Percentiles rank a stretch among this genome's conserved stretches.
Evolutionary conservation across 768 basidiomycete genomes (phyloP).

Genomic region (Gymnopilus junonius): DNA sequence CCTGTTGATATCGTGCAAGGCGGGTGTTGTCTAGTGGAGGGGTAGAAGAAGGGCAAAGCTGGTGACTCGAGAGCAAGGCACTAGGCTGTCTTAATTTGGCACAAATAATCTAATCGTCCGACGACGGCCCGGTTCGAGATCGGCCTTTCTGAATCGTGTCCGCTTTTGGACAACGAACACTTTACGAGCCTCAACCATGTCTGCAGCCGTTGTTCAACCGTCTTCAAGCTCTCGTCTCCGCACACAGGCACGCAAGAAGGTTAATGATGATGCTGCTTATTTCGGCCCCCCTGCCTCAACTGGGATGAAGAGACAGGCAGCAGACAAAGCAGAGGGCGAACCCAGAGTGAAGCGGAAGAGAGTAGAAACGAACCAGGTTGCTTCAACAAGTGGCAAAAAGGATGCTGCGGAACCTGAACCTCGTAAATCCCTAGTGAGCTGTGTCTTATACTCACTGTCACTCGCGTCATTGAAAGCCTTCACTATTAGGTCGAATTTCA

Average conservation of each 20-base stretch:
- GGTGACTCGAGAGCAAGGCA: neutral
- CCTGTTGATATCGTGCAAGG: neutral
- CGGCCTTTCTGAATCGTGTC: conserved; percentile 6
- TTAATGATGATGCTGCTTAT: conserved; percentile 73
- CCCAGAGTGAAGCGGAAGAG: conserved; percentile 76
- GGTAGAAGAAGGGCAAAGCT: neutral
- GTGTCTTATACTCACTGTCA: neutral
- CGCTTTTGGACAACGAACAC: conserved; percentile 18
- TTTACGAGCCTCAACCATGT: conserved; percentile 33
- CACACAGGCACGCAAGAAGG: conserved; percentile 64
- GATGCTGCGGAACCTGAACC: conserved; percentile 43
- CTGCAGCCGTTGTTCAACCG: conserved; percentile 32
- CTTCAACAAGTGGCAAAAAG: conserved; percentile 33
- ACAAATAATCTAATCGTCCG: conserved; percentile 19
- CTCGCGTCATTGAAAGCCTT: neutral
- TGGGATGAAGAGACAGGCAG: conserved; percentile 67
- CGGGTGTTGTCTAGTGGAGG: neutral
- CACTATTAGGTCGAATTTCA: conserved; percentile 77
- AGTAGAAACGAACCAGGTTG: conserved; percentile 46
- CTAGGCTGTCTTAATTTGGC: conserved; percentile 3
- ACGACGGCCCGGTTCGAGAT: conserved; percentile 1
- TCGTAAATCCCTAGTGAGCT: conserved; percentile 47
- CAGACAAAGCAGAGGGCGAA: conserved; percentile 74
- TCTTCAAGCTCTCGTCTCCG: conserved; percentile 61
- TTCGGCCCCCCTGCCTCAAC: conserved; percentile 55